Conservation (phyloP, 1,284 basidiomycete species). For the Papiliotrema flavescens region DNA sequence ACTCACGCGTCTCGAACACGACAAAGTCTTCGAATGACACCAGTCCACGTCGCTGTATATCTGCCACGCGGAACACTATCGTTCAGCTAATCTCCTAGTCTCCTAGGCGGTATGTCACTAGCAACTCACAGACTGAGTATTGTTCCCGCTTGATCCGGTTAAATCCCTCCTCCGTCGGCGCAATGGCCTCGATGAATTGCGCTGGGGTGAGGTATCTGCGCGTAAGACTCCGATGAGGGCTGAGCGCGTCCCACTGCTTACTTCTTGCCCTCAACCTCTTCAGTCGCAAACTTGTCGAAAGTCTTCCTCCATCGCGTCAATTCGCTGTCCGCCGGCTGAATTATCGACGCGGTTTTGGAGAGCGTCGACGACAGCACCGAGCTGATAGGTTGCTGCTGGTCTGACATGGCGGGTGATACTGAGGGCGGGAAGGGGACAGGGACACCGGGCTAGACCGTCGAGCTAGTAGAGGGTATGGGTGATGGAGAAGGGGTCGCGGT, state of each 20-base stretch:
- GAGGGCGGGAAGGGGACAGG: conserved; percentile 8
- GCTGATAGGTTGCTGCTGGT: conserved; percentile 12
- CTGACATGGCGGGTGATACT: conserved; percentile 10
- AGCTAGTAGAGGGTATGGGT: background rate
- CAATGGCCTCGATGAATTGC: conserved; percentile 88
- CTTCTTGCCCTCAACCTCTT: conserved; percentile 70
- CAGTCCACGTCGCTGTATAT: conserved; percentile 67
- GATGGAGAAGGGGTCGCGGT: background rate
- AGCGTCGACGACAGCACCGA: conserved; percentile 22
- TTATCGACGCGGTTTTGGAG: conserved; percentile 52
- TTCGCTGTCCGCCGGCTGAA: conserved; percentile 73
- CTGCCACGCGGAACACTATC: conserved; percentile 79
- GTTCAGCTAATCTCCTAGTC: conserved; percentile 9
- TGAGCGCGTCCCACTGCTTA: conserved; percentile 51
- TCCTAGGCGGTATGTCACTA: too few species aligned
- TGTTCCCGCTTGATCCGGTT: conserved; percentile 78
- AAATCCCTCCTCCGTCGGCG: conserved; percentile 70
- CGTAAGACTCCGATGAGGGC: conserved; percentile 29
- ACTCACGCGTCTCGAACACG: conserved; percentile 71
- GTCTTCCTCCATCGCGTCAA: conserved; percentile 78
- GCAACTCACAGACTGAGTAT: conserved; percentile 62
- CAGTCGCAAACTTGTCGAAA: conserved; percentile 76
- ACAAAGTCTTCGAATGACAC: conserved; percentile 93
- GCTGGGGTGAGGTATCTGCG: conserved; percentile 70
- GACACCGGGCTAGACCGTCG: background rate